Conservation (phyloP, 2,329 filamentous ascomycete genomes). For the Talaromyces sp. region DNA sequence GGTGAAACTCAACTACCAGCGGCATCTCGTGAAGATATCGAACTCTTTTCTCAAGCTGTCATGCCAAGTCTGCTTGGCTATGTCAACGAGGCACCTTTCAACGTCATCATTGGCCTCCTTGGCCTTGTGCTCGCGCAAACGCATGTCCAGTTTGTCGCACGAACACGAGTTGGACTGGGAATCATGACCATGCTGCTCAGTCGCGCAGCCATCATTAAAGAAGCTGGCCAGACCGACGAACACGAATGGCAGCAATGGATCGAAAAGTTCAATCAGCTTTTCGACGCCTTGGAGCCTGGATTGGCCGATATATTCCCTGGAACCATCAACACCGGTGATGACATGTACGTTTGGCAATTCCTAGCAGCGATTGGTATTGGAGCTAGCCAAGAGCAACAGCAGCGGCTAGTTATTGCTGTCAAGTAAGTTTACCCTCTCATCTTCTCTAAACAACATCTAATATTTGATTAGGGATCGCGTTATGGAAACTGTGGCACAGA, state of each 20-base stretch:
- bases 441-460: conserved; percentile 21
- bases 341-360: conserved; percentile 98
- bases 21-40: conserved; percentile 83
- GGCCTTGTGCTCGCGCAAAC: conserved; percentile 78
- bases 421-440: conserved; percentile 55
- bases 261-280: conserved; percentile 78
- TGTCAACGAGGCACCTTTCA: conserved; percentile 84
- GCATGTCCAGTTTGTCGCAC: conserved; percentile 79
- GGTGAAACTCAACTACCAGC: conserved; percentile 73
- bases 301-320: conserved; percentile 86
- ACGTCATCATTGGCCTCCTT: conserved; percentile 86
- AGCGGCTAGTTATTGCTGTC: conserved; percentile 87
- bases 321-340: conserved; percentile 83
- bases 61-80: conserved; percentile 88
- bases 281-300: conserved; percentile 80
- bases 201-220: conserved; percentile 88
- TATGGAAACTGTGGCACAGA: conserved; percentile 86
- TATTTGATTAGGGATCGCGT: conserved; percentile 67
- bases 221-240: conserved; percentile 68
- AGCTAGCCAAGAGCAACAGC: conserved; percentile 90
- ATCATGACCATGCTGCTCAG: conserved; percentile 93
- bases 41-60: conserved; percentile 82
- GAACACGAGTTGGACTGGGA: conserved; percentile 82
- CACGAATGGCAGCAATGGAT: conserved; percentile 81
- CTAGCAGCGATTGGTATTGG: conserved; percentile 92